Evolutionary conservation across 345 rosid genomes (phyloP).

Genomic region (Conringia planisiliqua): DNA sequence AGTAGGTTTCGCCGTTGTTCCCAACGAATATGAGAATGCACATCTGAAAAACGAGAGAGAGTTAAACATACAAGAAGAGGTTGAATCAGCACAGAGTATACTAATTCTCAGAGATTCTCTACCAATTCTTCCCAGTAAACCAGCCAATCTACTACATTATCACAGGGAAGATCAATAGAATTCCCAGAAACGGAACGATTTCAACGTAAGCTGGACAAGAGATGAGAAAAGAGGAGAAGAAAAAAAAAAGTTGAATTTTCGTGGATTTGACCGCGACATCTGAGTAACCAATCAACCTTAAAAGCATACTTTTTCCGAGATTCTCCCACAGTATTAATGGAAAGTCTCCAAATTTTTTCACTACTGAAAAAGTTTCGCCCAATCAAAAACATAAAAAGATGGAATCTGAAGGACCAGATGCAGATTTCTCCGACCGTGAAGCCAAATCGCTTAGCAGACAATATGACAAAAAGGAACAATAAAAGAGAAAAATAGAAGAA

Average conservation of each 20-base stretch:
- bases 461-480: background rate
- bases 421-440: background rate
- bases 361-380: background rate
- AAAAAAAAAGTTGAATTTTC: background rate
- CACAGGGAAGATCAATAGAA: background rate
- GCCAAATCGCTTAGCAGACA: background rate
- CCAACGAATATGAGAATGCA: slow-evolving; percentile 87
- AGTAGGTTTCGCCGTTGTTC: slow-evolving; percentile 95
- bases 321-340: background rate
- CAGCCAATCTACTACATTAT: background rate
- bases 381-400: slow-evolving; percentile 8
- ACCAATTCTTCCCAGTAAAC: background rate
- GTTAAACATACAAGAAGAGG: background rate
- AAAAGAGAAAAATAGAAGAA: background rate
- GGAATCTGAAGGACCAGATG: slow-evolving; percentile 7
- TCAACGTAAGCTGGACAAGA: slow-evolving; percentile 3
- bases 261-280: slow-evolving; percentile 10
- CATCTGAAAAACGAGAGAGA: slow-evolving; percentile 51
- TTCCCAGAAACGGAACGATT: background rate
- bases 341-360: slow-evolving; percentile 11
- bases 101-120: background rate
- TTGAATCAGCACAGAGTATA: background rate
- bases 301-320: slow-evolving; percentile 17
- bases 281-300: slow-evolving; percentile 12
- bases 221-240: background rate